Evolutionary conservation across 495 filamentous ascomycete species (phyloP), one percentile per base, ranked within the genome.

Genomic region (Ramalina peruviana): DNA sequence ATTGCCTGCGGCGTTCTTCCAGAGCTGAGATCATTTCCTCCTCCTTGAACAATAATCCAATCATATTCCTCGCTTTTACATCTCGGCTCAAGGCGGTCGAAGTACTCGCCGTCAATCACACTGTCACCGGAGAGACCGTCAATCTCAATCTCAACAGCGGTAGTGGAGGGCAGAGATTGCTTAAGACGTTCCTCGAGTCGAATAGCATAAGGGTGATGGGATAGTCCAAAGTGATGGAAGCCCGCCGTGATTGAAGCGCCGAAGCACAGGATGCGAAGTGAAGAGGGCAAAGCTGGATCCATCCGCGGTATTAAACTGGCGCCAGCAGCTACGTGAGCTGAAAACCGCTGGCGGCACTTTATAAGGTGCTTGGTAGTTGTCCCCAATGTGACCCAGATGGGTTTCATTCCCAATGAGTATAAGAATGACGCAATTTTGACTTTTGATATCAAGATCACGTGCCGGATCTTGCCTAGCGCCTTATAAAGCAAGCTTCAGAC

Each of bases 171-270:
- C 1, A 59, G 47, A 20, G 46, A 43, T 19, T 51, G 45, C 13
- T 48, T 30, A 15, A 69, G 44, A 16, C 41, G 48, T 17, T 60
- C 49, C 30, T 56, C 53, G 3, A 68, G 59, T 2, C 59, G 57
- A 19, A 21, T 46, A 7, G 68, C 67, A 58, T 82, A 82, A 0
- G 80, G 76, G 39, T 75, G 70, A 49, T 66, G 69, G 17, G 59
- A 30, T 7, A 59, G 26, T 21, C 76, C 76, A 46, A 54, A 66
- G 36, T 50, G 37, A 19, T 71, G 64, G 63, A 66, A 80, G 25
- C 80, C 80, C 12, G 65, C 65, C 10, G 79, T 82, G 21, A 83
- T 70, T 39, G 75, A 79, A 62, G 81, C 67, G 60, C 80, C 80
- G 57, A 83, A 80, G 65, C 78, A 81, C 21, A 83, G 69, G 36